Base-by-base conservation (phyloP, 2,329 filamentous ascomycete genomes). In the Colletotrichum lentis region DNA sequence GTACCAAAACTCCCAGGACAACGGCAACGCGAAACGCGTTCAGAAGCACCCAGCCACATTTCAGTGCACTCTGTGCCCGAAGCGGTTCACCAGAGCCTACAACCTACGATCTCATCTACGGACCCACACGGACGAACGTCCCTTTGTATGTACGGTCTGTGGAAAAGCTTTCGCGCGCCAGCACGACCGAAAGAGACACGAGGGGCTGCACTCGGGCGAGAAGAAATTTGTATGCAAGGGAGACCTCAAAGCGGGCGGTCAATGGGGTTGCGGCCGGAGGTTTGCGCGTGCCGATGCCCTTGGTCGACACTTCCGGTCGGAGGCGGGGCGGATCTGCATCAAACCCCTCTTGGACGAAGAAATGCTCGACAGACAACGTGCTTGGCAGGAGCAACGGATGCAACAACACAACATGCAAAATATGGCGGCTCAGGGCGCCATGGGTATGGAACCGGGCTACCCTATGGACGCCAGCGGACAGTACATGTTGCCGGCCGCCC, bases 171-270 rank as follows among this genome's bases (percentile, higher is more conserved):
- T 99, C 80, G 96, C 96, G 6, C 91, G 96, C 31, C 96, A 99
- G 76, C 96, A 99, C 76, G 96, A 99, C 77, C 91, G 96, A 53
- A 99, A 99, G 80, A 91, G 96, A 46, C 96, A 99, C 79, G 96
- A 99, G 80, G 94, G 95, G 46, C 83, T 99, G 49, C 96, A 99
- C 76, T 96, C 93, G 0, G 96, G 96, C 49, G 96, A 99, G 81
- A 99, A 98, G 87, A 98, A 97, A 76, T 99, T 98, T 77, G 92
- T 98, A 8, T 99, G 96, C 80, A 94, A 93, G 73, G 96, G 96
- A 61, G 92, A 94, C 67, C 88, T 99, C 57, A 94, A 95, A 72
- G 88, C 88, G 2, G 90, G 90, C 54, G 90, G 90, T 5, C 88
- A 91, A 72, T 99, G 96, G 96, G 96, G 96, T 22, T 99, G 96